Evolutionary conservation across 2,329 filamentous ascomycete genomes (phyloP).

Genomic region (Xylariaceae sp.): DNA sequence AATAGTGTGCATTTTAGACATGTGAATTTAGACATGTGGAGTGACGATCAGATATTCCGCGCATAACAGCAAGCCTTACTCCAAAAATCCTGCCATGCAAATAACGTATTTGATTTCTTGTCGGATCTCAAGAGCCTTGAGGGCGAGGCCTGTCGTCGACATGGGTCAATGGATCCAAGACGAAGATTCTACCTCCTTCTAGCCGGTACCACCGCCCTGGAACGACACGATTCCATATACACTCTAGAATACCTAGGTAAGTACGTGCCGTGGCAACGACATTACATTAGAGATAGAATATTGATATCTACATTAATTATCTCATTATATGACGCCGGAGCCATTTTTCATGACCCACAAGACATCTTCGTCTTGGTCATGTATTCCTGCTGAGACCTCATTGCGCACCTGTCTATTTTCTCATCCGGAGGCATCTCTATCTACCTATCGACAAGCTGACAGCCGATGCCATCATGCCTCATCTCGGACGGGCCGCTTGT

Average conservation of each 20-base stretch:
- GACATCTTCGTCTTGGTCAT: background rate
- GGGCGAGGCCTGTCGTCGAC: slow-evolving; percentile 8
- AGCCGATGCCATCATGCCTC: background rate
- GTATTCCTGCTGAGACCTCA: background rate
- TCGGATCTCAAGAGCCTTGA: background rate
- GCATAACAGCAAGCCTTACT: slow-evolving; percentile 8
- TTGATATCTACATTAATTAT: background rate
- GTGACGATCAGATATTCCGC: slow-evolving; percentile 4
- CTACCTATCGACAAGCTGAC: background rate
- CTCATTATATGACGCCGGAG: background rate
- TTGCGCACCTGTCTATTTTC: background rate
- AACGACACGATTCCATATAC: slow-evolving; percentile 3
- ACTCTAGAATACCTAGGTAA: slow-evolving; percentile 21
- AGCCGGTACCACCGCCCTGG: slow-evolving; percentile 19
- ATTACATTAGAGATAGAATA: background rate
- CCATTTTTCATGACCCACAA: background rate
- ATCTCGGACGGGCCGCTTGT: slow-evolving; percentile 26
- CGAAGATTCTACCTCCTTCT: slow-evolving; percentile 13
- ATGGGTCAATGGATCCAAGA: slow-evolving; percentile 12
- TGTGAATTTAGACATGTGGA: slow-evolving; percentile 10
- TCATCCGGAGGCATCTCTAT: slow-evolving; percentile 5
- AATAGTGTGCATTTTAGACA: no score
- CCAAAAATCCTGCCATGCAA: background rate
- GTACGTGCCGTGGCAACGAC: background rate
- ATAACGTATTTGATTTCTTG: background rate